These are phyloP conservation scores for Saccharomyces hybrid DNA, from an alignment of 1,139 yeast genomes.

Conservation along the genomic window DNA sequence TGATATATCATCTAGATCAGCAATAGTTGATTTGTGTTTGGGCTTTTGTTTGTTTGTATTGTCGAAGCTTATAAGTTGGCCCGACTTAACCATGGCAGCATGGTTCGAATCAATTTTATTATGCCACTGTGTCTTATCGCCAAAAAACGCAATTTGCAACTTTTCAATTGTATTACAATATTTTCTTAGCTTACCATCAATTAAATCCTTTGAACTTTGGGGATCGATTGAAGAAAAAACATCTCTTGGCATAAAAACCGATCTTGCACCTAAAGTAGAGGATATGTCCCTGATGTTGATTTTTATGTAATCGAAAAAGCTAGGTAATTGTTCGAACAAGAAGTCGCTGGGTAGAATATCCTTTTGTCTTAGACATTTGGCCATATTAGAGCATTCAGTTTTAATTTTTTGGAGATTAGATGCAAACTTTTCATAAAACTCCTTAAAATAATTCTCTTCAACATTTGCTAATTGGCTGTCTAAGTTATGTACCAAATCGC, in stretches of 20 bases:
- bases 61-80: conserved; percentile 1
- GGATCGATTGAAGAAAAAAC: conserved; percentile 32
- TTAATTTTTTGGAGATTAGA: conserved; percentile 38
- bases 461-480: conserved; percentile 23
- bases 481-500: conserved; percentile 23
- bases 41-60: conserved; percentile 8
- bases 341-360: conserved; percentile 25
- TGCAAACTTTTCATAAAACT: conserved; percentile 41
- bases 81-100: conserved; percentile 17
- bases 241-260: conserved; percentile 47
- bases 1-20: conserved; percentile 30
- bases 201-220: conserved; percentile 37
- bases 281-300: conserved; percentile 32
- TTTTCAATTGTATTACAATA: conserved; percentile 25
- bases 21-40: conserved; percentile 21
- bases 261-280: conserved; percentile 48
- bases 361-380: conserved; percentile 30
- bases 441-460: conserved; percentile 25
- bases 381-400: conserved; percentile 39
- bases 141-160: conserved; percentile 19
- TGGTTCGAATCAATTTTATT: conserved; percentile 17
- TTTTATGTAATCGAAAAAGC: conserved; percentile 39
- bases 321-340: conserved; percentile 39
- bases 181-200: conserved; percentile 39
- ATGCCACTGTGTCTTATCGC: conserved; percentile 24